A percentile compares a stretch with the other conserved stretches of the same genome.
phyloP scores from a whole-genome alignment of 1,284 basidiomycete genomes.

The Paramarasmius palmivorus region DNA sequence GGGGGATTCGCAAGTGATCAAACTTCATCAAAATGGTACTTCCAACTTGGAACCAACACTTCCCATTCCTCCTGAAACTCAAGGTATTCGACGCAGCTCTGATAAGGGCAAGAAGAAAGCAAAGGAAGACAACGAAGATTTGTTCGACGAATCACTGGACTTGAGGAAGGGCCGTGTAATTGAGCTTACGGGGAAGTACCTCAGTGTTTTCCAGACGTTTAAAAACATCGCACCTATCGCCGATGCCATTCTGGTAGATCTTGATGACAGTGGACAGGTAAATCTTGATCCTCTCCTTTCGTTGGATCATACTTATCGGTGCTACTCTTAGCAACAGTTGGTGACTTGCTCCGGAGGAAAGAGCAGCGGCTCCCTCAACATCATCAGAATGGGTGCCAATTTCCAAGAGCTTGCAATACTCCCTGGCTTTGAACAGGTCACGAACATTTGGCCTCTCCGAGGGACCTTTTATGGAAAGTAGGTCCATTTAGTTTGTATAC shows the following conservation, averaged over 20 bases:
- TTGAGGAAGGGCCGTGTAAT: constrained; percentile 49
- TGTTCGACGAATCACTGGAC: constrained; percentile 5
- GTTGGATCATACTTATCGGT: constrained; percentile 12
- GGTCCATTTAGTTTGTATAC: neutral
- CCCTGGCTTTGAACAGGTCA: constrained; percentile 60
- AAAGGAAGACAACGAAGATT: constrained; percentile 17
- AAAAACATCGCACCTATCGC: constrained; percentile 88
- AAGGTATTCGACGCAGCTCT: constrained; percentile 31
- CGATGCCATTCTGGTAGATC: constrained; percentile 80
- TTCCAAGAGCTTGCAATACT: constrained; percentile 68
- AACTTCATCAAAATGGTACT: constrained; percentile 49
- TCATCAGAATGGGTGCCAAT: constrained; percentile 86
- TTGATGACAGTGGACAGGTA: constrained; percentile 76
- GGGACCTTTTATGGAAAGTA: constrained; percentile 38
- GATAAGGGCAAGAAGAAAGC: constrained; percentile 34
- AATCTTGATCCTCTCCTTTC: constrained; percentile 22
- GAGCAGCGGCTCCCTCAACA: constrained; percentile 78
- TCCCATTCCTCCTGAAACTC: constrained; percentile 47
- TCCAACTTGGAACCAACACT: constrained; percentile 48
- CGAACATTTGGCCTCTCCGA: constrained; percentile 66
- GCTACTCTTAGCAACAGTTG: constrained; percentile 64
- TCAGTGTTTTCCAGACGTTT: constrained; percentile 65
- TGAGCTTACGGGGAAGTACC: constrained; percentile 46
- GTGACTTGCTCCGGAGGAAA: constrained; percentile 89
- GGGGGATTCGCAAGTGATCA: constrained; percentile 80